These are phyloP conservation scores for Hordeum marinum DNA, from an alignment of 176 grass and related monocot species.

Conservation along the genomic window DNA sequence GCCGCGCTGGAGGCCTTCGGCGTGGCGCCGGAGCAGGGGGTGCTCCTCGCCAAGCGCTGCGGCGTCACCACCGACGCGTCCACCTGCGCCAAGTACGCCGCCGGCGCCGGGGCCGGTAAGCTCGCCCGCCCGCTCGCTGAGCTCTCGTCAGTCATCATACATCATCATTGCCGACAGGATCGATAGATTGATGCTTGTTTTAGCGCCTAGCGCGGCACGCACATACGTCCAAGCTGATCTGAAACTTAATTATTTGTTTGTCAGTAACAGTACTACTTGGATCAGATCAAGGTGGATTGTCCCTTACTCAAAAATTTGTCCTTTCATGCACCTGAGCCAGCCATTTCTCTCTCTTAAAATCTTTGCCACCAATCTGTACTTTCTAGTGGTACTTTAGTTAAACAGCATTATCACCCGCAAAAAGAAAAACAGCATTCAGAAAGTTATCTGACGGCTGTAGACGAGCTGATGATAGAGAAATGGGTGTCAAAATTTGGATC, in stretches of 20 bases:
- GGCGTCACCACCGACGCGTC: slow-evolving; percentile 41
- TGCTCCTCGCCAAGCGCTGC: slow-evolving; percentile 57
- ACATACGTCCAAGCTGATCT: not conserved
- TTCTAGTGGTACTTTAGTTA: not conserved
- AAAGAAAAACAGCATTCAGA: not conserved
- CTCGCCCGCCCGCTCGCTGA: too few species aligned
- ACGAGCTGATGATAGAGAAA: not conserved
- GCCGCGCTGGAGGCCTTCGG: slow-evolving; percentile 47
- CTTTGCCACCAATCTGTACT: not conserved
- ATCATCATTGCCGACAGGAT: not conserved
- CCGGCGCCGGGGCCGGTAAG: not conserved
- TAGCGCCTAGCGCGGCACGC: not conserved
- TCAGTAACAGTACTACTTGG: not conserved
- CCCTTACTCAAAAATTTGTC: slow-evolving; percentile 15
- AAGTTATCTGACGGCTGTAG: not conserved
- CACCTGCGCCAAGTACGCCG: slow-evolving; percentile 45
- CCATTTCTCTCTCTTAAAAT: not conserved
- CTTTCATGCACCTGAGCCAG: not conserved
- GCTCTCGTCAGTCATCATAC: too few species aligned
- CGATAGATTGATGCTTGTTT: not conserved
- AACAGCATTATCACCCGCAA: too few species aligned
- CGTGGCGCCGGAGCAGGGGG: slow-evolving; percentile 37
- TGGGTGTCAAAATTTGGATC: not conserved
- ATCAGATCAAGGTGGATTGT: not conserved
- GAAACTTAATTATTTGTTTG: not conserved